These are phyloP conservation scores for Anisodus acutangulus DNA, from an alignment of 257 asterid genomes.

Conservation along the genomic window DNA sequence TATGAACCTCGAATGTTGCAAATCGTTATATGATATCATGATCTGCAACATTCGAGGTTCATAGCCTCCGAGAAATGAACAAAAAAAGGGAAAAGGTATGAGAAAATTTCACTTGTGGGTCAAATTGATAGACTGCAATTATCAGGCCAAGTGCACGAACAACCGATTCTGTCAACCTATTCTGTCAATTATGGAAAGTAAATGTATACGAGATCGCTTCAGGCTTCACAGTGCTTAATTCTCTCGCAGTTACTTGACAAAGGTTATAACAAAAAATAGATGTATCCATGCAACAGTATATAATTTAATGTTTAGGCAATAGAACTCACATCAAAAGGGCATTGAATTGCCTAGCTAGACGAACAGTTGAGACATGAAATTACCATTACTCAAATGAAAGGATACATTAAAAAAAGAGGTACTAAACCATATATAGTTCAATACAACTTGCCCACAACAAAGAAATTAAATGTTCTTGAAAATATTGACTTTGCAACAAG, in stretches of 20 bases:
- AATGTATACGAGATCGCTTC: neutral
- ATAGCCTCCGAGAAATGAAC: neutral
- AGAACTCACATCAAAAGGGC: neutral
- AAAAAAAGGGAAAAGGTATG: neutral
- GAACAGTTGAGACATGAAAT: constrained; percentile 13
- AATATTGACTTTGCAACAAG: neutral
- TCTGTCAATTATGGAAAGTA: neutral
- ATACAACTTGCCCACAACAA: constrained; percentile 1
- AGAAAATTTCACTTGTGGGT: no score
- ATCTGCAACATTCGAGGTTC: neutral
- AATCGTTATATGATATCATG: no score
- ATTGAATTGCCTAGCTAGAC: neutral
- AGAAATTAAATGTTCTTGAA: constrained; percentile 1
- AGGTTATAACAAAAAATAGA: neutral
- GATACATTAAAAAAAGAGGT: neutral
- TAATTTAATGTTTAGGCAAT: neutral
- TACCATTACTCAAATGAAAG: neutral
- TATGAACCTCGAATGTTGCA: no score
- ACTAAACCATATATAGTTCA: constrained; percentile 15
- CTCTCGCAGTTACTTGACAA: neutral
- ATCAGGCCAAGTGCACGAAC: neutral
- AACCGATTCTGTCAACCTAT: neutral
- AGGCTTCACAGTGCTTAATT: neutral
- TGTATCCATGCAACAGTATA: neutral
- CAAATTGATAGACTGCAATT: neutral